A percentile compares a stretch with the other conserved stretches of the same genome.
Evolutionary conservation across 1,284 basidiomycete genomes (phyloP).

Genomic region (Puccinia coronata): DNA sequence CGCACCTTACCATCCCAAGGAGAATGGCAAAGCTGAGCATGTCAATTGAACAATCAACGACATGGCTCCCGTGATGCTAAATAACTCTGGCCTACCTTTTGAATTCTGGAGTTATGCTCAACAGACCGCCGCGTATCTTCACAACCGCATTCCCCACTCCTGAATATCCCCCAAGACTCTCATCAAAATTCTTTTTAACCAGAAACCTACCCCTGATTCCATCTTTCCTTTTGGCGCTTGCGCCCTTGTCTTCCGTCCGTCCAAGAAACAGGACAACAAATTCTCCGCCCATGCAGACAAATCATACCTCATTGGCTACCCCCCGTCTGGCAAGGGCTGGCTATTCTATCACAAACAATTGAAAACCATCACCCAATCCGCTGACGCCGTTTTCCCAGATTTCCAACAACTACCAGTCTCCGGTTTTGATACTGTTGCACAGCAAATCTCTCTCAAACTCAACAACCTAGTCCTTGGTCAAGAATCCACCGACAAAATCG

Average conservation of each 20-base stretch:
- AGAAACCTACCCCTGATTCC: not conserved
- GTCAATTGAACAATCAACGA: too few relatives aligned
- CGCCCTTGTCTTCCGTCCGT: not conserved
- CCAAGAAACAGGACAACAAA: not conserved
- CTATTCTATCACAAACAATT: not conserved
- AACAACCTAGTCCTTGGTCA: slow-evolving; percentile 3
- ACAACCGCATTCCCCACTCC: slow-evolving; percentile 17
- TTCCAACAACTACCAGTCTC: not conserved
- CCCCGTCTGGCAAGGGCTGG: too few relatives aligned
- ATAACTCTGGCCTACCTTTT: not conserved
- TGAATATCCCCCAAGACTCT: not conserved
- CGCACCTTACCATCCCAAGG: not conserved
- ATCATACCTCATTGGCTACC: not conserved
- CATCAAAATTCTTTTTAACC: slow-evolving; percentile 7
- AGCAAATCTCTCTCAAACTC: not conserved
- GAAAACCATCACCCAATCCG: too few relatives aligned
- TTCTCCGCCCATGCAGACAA: not conserved
- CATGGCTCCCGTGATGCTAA: slow-evolving; percentile 23
- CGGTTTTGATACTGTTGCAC: not conserved
- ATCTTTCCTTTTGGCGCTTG: slow-evolving; percentile 13
- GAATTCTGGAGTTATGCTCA: slow-evolving; percentile 31
- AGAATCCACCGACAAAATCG: not conserved
- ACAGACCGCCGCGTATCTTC: too few relatives aligned
- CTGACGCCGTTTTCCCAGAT: not conserved
- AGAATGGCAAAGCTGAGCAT: slow-evolving; percentile 3